A percentile compares a stretch with the other conserved stretches of the same genome.
Evolutionary conservation across 257 asterid species (phyloP).

Genomic region (Solanum ahanhuiri): DNA sequence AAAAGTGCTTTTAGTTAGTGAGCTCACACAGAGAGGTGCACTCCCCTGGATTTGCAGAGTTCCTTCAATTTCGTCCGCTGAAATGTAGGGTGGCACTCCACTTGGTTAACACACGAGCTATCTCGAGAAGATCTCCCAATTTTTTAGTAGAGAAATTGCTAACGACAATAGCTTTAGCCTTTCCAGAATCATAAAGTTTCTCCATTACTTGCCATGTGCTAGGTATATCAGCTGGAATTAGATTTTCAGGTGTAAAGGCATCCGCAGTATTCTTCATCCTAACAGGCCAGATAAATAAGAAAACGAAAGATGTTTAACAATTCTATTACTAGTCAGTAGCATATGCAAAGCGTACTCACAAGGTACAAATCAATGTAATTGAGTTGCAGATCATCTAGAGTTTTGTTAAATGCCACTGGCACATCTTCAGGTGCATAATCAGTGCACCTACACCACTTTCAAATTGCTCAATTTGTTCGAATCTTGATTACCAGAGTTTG

Average conservation of each 20-base stretch:
- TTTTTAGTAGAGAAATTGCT: constrained; percentile 66
- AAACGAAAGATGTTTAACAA: neutral
- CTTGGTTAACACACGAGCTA: constrained; percentile 26
- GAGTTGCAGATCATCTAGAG: constrained; percentile 57
- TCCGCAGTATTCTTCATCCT: constrained; percentile 42
- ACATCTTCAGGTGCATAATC: constrained; percentile 66
- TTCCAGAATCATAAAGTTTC: constrained; percentile 51
- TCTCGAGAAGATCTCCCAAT: constrained; percentile 40
- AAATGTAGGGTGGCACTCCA: no score
- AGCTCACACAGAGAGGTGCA: no score
- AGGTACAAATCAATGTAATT: constrained; percentile 71
- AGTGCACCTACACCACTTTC: neutral
- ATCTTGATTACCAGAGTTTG: constrained; percentile 54
- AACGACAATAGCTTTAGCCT: constrained; percentile 66
- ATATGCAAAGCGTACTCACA: constrained; percentile 19
- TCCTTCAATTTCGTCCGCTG: no score
- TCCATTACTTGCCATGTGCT: constrained; percentile 78
- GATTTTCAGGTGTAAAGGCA: constrained; percentile 39
- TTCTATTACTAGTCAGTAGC: neutral
- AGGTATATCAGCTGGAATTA: constrained; percentile 52
- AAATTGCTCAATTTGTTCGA: neutral
- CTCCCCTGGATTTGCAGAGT: no score
- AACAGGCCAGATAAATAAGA: constrained; percentile 29
- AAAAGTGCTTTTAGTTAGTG: no score
- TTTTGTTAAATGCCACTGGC: constrained; percentile 36